Percentiles rank a stretch among this genome's conserved stretches.
Conservation (phyloP, 2,329 filamentous ascomycete genomes). For the Dothistroma septosporum region DNA sequence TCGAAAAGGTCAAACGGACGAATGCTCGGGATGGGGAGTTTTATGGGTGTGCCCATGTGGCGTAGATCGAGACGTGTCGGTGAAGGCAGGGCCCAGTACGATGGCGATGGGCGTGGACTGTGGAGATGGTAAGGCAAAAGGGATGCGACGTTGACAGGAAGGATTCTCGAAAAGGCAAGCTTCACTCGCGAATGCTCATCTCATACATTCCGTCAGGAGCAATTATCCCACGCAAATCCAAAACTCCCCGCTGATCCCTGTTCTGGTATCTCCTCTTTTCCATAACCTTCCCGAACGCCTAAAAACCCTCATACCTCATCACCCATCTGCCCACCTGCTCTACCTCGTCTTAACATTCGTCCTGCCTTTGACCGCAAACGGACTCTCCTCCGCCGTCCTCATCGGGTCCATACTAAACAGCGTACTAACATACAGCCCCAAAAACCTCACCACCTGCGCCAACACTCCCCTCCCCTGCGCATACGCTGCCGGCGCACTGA, state of each 20-base stretch:
- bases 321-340: slow-evolving; percentile 4
- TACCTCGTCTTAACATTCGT: slow-evolving; percentile 17
- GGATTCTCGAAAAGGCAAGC: too few relatives aligned
- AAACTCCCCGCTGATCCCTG: not conserved
- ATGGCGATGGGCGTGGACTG: too few relatives aligned
- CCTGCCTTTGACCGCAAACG: slow-evolving; percentile 39
- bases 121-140: too few relatives aligned
- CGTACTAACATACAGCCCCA: slow-evolving; percentile 45
- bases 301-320: slow-evolving; percentile 12
- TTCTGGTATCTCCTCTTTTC: slow-evolving; percentile 1
- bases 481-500: slow-evolving; percentile 29
- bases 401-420: slow-evolving; percentile 45
- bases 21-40: too few relatives aligned
- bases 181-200: too few relatives aligned
- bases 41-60: too few relatives aligned
- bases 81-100: too few relatives aligned
- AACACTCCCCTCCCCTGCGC: slow-evolving; percentile 35
- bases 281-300: not conserved
- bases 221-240: too few relatives aligned
- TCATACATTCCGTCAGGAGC: too few relatives aligned
- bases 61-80: too few relatives aligned
- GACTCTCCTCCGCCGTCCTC: slow-evolving; percentile 42
- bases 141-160: too few relatives aligned
- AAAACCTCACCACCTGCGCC: slow-evolving; percentile 42
- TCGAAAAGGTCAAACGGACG: too few relatives aligned